phyloP scores from a whole-genome alignment of 805 yeast genomes.

The Zygoascus tannicola region DNA sequence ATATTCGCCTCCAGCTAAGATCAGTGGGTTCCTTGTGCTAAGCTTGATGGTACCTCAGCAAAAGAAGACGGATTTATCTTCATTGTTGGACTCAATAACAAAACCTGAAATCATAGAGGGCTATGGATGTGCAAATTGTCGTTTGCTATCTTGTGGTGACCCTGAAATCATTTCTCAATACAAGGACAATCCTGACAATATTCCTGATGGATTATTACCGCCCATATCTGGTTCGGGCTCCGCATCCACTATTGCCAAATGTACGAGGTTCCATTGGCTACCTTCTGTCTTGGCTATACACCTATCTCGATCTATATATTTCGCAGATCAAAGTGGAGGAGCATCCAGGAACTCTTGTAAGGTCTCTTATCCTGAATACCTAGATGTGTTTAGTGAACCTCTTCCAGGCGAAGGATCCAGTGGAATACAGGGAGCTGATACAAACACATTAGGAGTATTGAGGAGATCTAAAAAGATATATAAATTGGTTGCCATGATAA shows the following conservation, averaged over 20 bases:
- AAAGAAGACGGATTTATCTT: conserved; percentile 38
- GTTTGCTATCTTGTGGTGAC: conserved; percentile 27
- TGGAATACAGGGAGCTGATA: not conserved
- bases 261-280: conserved; percentile 48
- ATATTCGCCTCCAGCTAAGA: conserved; percentile 46
- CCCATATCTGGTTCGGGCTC: conserved; percentile 46
- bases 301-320: conserved; percentile 70
- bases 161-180: conserved; percentile 33
- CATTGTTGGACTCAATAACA: conserved; percentile 47
- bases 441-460: not conserved
- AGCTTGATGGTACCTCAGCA: conserved; percentile 67
- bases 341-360: conserved; percentile 68
- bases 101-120: conserved; percentile 69
- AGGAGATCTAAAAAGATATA: conserved; percentile 38
- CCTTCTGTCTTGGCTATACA: conserved; percentile 76
- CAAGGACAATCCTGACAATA: conserved; percentile 37
- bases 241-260: conserved; percentile 43
- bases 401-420: not conserved
- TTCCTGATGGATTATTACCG: conserved; percentile 36
- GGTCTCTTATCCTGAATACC: conserved; percentile 31
- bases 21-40: conserved; percentile 56
- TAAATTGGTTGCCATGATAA: conserved; percentile 58
- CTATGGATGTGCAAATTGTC: conserved; percentile 63
- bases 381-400: conserved; percentile 20
- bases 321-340: conserved; percentile 36